Percentiles rank a stretch among this genome's conserved stretches.
Evolutionary conservation across 1,284 basidiomycete species (phyloP).

Genomic region (Grifola frondosa): DNA sequence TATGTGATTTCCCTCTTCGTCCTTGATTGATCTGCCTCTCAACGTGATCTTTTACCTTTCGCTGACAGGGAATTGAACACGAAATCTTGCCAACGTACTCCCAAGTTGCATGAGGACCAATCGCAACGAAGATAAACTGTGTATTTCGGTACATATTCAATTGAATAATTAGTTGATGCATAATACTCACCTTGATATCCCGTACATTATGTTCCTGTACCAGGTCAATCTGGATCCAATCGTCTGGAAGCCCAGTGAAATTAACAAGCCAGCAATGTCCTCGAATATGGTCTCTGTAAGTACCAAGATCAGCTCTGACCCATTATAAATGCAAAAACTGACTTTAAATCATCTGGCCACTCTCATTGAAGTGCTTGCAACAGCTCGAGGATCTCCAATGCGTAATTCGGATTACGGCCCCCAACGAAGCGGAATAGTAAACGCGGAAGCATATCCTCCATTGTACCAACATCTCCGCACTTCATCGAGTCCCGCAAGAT

Average conservation of each 20-base stretch:
- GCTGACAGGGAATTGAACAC: slow-evolving; percentile 8
- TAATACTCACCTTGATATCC: slow-evolving; percentile 14
- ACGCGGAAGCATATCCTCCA: slow-evolving; percentile 34
- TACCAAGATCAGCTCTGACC: not conserved
- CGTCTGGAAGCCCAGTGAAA: slow-evolving; percentile 22
- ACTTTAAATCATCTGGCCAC: slow-evolving; percentile 32
- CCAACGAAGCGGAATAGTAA: slow-evolving; percentile 28
- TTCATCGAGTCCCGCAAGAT: slow-evolving; percentile 34
- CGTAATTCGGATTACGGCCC: slow-evolving; percentile 4
- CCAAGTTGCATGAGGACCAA: slow-evolving; percentile 11
- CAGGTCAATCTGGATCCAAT: slow-evolving; percentile 17
- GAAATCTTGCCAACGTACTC: slow-evolving; percentile 8
- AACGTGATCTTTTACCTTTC: slow-evolving; percentile 13
- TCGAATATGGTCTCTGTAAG: slow-evolving; percentile 27
- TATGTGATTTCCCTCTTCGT: slow-evolving; percentile 12
- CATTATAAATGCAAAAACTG: too few relatives aligned
- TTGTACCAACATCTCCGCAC: slow-evolving; percentile 37
- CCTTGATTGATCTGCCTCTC: slow-evolving; percentile 9
- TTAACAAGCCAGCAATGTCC: slow-evolving; percentile 39
- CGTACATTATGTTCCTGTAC: slow-evolving; percentile 18
- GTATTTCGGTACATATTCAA: too few relatives aligned
- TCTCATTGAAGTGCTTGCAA: slow-evolving; percentile 35
- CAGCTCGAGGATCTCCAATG: slow-evolving; percentile 32
- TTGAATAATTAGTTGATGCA: too few relatives aligned
- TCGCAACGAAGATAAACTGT: not conserved